Evolutionary conservation across 805 yeast species (phyloP).

Genomic region (Candida nanaspora): DNA sequence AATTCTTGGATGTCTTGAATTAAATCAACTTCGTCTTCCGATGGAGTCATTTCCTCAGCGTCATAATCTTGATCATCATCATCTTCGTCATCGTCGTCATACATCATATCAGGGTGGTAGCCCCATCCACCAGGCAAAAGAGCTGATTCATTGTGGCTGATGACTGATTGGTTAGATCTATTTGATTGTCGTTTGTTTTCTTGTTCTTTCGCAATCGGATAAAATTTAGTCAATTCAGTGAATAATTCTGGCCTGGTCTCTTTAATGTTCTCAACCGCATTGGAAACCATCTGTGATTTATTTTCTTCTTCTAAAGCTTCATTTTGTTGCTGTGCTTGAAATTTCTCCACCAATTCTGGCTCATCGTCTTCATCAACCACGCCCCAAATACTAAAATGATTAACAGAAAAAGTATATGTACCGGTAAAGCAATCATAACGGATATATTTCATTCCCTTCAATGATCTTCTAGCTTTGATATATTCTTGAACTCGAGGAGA

Average conservation of each 20-base stretch:
- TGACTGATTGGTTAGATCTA: no score
- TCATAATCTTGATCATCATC: conserved; percentile 4
- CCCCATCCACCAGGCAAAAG: conserved; percentile 27
- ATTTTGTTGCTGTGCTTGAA: conserved; percentile 19
- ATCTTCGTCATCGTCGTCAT: conserved; percentile 2
- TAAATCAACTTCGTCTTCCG: not conserved
- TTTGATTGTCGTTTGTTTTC: conserved; percentile 5
- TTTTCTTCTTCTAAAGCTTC: conserved; percentile 12
- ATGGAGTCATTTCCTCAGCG: not conserved
- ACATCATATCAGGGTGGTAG: conserved; percentile 2
- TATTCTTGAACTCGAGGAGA: conserved; percentile 38
- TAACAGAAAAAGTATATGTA: conserved; percentile 73
- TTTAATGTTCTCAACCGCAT: conserved; percentile 15
- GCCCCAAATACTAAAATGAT: conserved; percentile 96
- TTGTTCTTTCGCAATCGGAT: conserved; percentile 7
- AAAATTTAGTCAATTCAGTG: conserved; percentile 1
- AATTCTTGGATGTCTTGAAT: not conserved
- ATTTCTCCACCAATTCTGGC: conserved; percentile 30
- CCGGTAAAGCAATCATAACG: conserved; percentile 73
- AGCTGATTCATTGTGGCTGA: no score
- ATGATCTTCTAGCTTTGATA: conserved; percentile 42
- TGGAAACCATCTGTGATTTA: conserved; percentile 9
- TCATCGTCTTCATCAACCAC: conserved; percentile 63
- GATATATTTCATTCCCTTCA: conserved; percentile 69
- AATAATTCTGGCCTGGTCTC: conserved; percentile 1